phyloP scores from a whole-genome alignment of 305 asterid species.

The Fraxinus velutina region DNA sequence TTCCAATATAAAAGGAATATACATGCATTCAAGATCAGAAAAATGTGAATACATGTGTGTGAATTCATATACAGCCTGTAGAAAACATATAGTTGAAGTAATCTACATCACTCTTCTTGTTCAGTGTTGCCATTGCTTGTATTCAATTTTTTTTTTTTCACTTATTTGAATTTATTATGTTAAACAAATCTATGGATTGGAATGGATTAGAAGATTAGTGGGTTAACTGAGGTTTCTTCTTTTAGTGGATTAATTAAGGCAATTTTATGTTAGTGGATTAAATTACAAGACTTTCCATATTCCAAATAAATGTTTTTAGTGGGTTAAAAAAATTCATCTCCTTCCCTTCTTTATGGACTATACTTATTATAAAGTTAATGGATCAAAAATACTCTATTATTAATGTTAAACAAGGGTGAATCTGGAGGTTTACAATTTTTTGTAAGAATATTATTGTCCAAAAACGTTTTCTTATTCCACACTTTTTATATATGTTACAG shows the following conservation, averaged over 20 bases:
- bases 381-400: neutral
- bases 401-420: neutral
- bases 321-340: neutral
- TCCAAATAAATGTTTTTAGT: neutral
- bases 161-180: neutral
- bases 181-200: neutral
- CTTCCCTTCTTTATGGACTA: neutral
- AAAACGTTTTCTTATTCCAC: neutral
- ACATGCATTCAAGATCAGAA: neutral
- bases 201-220: neutral
- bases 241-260: neutral
- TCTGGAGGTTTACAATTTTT: neutral
- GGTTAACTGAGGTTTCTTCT: neutral
- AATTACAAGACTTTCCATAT: neutral
- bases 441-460: neutral
- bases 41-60: neutral
- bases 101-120: neutral
- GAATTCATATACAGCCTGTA: neutral
- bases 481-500: neutral
- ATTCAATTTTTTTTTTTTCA: neutral
- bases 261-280: neutral
- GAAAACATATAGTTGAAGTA: neutral
- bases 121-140: neutral
- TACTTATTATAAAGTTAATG: neutral
- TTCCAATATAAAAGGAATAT: neutral